A percentile compares a stretch with the other conserved stretches of the same genome.
phyloP scores from a whole-genome alignment of 176 grass and related monocot genomes.

The Triticum urartu region DNA sequence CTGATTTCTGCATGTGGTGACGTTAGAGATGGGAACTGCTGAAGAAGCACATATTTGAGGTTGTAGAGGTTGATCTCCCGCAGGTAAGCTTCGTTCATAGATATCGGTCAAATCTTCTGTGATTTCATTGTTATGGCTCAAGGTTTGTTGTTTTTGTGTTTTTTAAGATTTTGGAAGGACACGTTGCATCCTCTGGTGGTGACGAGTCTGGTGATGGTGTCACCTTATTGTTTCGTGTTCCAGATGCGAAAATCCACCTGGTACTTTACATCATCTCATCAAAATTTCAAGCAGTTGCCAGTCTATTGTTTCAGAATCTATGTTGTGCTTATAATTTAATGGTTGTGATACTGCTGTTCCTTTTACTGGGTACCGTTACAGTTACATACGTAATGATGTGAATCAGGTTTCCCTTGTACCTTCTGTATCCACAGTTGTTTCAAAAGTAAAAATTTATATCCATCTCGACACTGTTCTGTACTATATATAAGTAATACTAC shows the following conservation, averaged over 20 bases:
- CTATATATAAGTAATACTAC: not conserved
- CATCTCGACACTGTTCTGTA: not conserved
- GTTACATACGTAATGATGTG: conserved; percentile 14
- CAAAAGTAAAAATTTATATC: not conserved
- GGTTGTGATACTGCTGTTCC: not conserved
- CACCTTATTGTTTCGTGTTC: conserved; percentile 33
- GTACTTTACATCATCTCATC: conserved; percentile 46
- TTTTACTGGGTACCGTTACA: not conserved
- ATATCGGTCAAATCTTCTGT: not conserved
- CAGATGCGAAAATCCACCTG: conserved; percentile 48
- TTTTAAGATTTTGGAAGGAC: conserved; percentile 38
- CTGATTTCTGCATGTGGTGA: conserved; percentile 24
- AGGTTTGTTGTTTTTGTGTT: conserved; percentile 16
- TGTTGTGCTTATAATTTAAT: conserved; percentile 31
- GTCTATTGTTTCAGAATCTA: conserved; percentile 4
- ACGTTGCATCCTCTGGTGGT: conserved; percentile 33
- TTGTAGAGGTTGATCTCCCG: conserved; percentile 65
- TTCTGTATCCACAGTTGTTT: conserved; percentile 19
- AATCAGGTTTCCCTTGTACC: not conserved
- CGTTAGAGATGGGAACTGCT: conserved; percentile 47
- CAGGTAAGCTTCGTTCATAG: conserved; percentile 43
- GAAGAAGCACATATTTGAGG: conserved; percentile 61
- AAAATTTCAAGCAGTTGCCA: conserved; percentile 2
- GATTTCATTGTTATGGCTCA: conserved; percentile 21
- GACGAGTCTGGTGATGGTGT: conserved; percentile 34